Conservation (phyloP, 768 basidiomycete species). For the Rhizopogon salebrosus region DNA sequence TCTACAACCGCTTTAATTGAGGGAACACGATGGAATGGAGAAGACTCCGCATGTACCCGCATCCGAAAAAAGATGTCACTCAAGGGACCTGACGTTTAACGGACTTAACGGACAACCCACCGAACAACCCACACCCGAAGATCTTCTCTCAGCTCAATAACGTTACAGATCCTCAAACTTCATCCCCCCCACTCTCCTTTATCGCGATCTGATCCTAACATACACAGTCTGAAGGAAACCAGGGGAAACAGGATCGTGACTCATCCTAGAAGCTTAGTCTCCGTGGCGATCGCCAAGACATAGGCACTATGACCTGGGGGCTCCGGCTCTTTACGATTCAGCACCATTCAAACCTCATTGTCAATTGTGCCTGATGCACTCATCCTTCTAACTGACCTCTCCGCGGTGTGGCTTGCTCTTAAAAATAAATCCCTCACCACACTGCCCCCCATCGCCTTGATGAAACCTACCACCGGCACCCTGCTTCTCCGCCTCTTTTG, state of each 20-base stretch:
- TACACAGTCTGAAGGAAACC: not conserved
- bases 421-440: not conserved
- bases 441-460: not conserved
- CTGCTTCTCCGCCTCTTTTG: not conserved
- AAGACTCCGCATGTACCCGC: constrained; percentile 10
- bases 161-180: constrained; percentile 2
- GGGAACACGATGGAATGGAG: constrained; percentile 4
- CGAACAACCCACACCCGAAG: constrained; percentile 6
- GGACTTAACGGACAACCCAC: constrained; percentile 13
- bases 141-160: constrained; percentile 1
- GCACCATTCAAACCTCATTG: too few relatives aligned
- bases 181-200: not conserved
- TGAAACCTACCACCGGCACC: not conserved
- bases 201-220: not conserved
- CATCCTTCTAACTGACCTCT: not conserved
- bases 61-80: constrained; percentile 15
- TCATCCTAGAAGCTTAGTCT: not conserved
- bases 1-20: not conserved
- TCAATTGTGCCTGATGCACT: too few relatives aligned
- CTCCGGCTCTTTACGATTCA: not conserved
- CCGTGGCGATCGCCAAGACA: constrained; percentile 3
- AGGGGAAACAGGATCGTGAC: not conserved
- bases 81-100: constrained; percentile 15
- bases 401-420: not conserved
- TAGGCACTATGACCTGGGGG: too few relatives aligned